Conservation (phyloP, 345 rosid species). For the Eucalyptus polybractea region DNA sequence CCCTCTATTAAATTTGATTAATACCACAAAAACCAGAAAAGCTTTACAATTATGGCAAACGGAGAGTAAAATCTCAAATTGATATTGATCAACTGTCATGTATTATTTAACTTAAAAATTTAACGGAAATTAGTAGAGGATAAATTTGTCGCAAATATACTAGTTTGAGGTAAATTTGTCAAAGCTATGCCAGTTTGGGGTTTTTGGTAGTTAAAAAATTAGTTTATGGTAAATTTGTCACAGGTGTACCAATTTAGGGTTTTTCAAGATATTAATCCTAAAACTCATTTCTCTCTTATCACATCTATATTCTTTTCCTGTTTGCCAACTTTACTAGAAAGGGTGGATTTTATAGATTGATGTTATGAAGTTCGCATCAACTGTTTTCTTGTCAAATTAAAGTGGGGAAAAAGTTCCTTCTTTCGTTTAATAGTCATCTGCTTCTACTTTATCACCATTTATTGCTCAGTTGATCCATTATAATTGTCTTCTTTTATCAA, state of each 20-base stretch:
- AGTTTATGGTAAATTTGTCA: no score
- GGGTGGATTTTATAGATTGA: background rate
- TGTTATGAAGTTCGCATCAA: background rate
- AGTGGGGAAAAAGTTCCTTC: background rate
- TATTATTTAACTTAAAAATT: no score
- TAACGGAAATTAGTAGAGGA: no score
- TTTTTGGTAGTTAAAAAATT: no score
- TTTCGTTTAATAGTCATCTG: background rate
- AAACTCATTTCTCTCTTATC: background rate
- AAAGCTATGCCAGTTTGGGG: accelerated
- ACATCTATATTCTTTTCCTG: background rate
- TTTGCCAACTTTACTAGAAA: background rate
- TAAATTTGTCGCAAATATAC: no score
- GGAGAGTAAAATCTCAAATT: no score
- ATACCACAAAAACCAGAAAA: no score
- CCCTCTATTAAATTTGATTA: no score
- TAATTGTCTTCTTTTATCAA: background rate
- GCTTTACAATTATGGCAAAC: no score
- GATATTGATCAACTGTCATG: no score
- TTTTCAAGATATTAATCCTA: no score
- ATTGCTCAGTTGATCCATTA: background rate
- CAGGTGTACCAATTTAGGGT: accelerated
- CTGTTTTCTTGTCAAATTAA: background rate
- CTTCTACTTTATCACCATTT: background rate
- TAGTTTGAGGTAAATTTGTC: no score